phyloP scores from a whole-genome alignment of 2,329 filamentous ascomycete genomes.

The Ceratocystis papillata region DNA sequence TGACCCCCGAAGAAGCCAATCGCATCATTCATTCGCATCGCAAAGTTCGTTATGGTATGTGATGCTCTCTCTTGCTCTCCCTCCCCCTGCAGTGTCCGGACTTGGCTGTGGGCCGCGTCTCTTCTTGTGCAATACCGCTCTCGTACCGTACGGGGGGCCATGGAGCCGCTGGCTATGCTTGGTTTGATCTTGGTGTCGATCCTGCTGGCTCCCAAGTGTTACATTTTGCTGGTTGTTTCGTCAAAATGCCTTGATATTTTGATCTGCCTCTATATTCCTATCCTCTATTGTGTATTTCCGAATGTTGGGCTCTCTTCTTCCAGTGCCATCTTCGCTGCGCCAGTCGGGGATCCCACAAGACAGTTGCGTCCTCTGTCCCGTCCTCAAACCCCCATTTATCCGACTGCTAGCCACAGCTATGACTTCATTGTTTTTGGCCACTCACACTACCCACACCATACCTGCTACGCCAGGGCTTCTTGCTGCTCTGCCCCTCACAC shows the following conservation, averaged over 20 bases:
- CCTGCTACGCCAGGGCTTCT: too few relatives aligned
- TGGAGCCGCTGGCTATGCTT: neutral
- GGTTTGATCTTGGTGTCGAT: neutral
- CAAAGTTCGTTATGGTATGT: constrained; percentile 57
- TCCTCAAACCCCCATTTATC: neutral
- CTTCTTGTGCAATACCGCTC: neutral
- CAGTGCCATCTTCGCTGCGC: neutral
- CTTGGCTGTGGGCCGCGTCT: neutral
- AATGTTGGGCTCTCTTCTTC: neutral
- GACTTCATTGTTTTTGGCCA: constrained; percentile 1
- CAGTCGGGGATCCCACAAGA: neutral
- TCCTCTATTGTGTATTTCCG: too few relatives aligned
- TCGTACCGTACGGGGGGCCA: neutral
- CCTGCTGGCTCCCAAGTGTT: neutral
- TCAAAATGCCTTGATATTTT: neutral
- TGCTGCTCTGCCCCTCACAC: neutral
- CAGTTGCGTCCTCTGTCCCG: neutral
- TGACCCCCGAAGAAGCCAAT: constrained; percentile 55
- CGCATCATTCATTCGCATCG: constrained; percentile 59
- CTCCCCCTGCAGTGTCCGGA: neutral
- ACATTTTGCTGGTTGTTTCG: neutral
- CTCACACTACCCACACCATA: neutral
- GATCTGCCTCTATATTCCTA: neutral
- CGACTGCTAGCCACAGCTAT: neutral
- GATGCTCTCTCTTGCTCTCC: neutral